Conservation (phyloP, 805 yeast species). For the Jamesozyma gamospora region DNA sequence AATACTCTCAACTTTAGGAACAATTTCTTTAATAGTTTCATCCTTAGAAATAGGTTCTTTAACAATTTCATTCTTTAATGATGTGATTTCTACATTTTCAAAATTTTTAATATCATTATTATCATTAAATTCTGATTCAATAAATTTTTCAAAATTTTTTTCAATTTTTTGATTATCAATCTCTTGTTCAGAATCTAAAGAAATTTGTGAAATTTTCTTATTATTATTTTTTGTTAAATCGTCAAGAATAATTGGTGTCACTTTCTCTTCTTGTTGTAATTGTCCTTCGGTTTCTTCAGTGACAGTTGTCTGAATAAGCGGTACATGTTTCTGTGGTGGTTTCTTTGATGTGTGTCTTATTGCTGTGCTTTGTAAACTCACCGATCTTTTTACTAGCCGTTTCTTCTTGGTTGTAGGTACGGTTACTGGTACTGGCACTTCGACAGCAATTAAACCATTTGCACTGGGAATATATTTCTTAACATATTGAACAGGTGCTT, state of each 20-base stretch:
- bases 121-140: too few relatives aligned
- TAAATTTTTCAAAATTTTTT: too few relatives aligned
- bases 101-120: too few relatives aligned
- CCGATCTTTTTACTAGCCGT: neutral
- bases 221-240: too few relatives aligned
- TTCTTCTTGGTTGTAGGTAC: neutral
- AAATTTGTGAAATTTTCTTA: too few relatives aligned
- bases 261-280: neutral
- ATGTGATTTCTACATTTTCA: too few relatives aligned
- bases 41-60: too few relatives aligned
- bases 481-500: constrained; percentile 21
- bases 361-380: neutral
- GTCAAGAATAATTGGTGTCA: neutral
- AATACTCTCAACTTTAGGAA: too few relatives aligned
- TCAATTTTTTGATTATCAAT: neutral
- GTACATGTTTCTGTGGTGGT: neutral
- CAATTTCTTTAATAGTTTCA: too few relatives aligned
- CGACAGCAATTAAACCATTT: constrained; percentile 57
- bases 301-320: too few relatives aligned
- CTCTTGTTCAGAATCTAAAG: too few relatives aligned
- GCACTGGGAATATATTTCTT: constrained; percentile 69
- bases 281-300: neutral
- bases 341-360: neutral
- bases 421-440: constrained; percentile 43
- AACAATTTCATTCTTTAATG: too few relatives aligned